Evolutionary conservation across 2,329 filamentous ascomycete genomes (phyloP).

Genomic region (Pseudogymnoascus sp.): DNA sequence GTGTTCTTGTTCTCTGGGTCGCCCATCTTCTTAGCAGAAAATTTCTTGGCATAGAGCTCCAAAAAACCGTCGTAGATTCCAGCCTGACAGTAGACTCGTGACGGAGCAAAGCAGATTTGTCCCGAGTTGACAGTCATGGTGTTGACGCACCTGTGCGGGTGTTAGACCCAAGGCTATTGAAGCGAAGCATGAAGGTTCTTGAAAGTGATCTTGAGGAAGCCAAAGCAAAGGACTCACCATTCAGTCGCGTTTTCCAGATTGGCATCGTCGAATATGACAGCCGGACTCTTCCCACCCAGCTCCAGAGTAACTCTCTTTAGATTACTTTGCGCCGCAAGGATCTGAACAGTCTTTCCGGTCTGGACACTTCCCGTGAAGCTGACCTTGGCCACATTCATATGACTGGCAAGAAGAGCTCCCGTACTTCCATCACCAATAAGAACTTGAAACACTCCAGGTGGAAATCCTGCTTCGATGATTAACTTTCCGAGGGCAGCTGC

Average conservation of each 20-base stretch:
- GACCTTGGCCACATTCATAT: conserved; percentile 33
- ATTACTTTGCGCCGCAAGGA: conserved; percentile 31
- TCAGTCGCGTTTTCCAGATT: conserved; percentile 39
- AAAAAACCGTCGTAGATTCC: conserved; percentile 37
- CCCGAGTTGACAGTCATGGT: conserved; percentile 55
- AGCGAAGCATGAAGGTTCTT: not conserved
- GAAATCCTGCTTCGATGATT: conserved; percentile 20
- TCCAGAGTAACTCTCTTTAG: conserved; percentile 35
- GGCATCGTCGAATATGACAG: conserved; percentile 35
- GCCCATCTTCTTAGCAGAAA: conserved; percentile 42
- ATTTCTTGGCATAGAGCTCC: conserved; percentile 46
- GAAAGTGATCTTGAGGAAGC: not conserved
- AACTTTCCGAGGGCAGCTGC: conserved; percentile 37
- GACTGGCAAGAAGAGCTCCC: conserved; percentile 29
- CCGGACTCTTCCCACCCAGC: conserved; percentile 36
- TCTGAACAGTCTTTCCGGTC: conserved; percentile 32
- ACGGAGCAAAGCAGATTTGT: conserved; percentile 52
- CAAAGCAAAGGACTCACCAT: conserved; percentile 1
- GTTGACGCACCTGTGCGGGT: conserved; percentile 23
- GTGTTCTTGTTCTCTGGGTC: conserved; percentile 34
- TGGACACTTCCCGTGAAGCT: conserved; percentile 33
- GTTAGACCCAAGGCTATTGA: not conserved
- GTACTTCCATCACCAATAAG: conserved; percentile 32
- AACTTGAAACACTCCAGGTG: conserved; percentile 33
- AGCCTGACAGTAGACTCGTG: conserved; percentile 47